Percentiles rank a stretch among this genome's conserved stretches.
Evolutionary conservation across 2,329 filamentous ascomycete species (phyloP).

Genomic region (Tolypocladium pustulatum): DNA sequence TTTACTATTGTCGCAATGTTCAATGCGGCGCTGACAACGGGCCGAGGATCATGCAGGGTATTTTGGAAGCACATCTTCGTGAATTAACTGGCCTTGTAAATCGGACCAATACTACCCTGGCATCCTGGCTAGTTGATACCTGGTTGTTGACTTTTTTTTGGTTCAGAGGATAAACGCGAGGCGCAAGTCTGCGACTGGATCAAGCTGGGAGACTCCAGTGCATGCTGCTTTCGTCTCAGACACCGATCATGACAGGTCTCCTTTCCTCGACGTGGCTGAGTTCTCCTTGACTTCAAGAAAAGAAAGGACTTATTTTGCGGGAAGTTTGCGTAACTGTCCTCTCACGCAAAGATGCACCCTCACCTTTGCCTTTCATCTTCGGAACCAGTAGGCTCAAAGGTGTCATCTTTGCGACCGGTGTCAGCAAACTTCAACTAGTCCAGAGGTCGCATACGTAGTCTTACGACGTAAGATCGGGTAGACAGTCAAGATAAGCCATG

Average conservation of each 20-base stretch:
- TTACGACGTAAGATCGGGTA: not conserved
- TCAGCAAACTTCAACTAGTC: too few species aligned
- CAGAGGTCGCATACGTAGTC: not conserved
- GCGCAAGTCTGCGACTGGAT: too few species aligned
- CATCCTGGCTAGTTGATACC: too few species aligned
- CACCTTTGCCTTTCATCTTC: not conserved
- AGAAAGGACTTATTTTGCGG: too few species aligned
- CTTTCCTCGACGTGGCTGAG: not conserved
- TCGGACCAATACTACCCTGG: too few species aligned
- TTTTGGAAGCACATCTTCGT: not conserved
- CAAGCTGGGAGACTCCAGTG: too few species aligned
- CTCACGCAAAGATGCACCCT: not conserved
- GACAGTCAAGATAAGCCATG: not conserved
- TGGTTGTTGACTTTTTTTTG: not conserved
- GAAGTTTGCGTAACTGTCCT: not conserved
- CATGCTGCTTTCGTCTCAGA: not conserved
- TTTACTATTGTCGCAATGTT: not conserved
- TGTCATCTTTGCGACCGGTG: not conserved
- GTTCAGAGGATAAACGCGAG: too few species aligned
- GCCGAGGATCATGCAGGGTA: not conserved
- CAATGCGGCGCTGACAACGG: too few species aligned
- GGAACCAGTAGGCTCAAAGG: not conserved
- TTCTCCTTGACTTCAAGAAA: too few species aligned
- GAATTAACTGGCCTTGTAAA: too few species aligned
- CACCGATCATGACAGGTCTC: not conserved